Evolutionary conservation across 306 rosid genomes (phyloP), one percentile per base, ranked within the genome.

Genomic region (Quercus alba): DNA sequence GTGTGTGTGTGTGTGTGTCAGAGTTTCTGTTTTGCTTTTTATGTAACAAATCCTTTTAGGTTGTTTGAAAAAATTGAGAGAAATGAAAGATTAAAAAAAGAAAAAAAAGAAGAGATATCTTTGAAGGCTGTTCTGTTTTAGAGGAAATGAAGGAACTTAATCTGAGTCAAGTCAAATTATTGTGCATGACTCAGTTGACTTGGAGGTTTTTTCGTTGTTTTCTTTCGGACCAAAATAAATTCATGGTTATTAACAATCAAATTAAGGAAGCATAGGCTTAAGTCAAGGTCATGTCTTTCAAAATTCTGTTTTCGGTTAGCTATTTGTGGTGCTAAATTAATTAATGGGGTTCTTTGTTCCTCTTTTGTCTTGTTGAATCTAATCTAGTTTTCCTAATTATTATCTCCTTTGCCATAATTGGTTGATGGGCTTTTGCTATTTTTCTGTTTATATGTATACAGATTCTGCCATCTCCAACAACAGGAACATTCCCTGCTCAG

Each of bases 381-480:
- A 69, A 38, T 68, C 57, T 51, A 25, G 10, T 9, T 64, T 51
- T 80, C 44, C 6, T 72, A 56, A 52, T 8, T 70, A 41, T 58
- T 11, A 49, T 49, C 54, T 23, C 5, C 46, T 41, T 26, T 58
- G 51, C 31, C 25, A 2, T 33, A 44, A 25, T 76, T 71, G 51
- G 44, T 75, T 81, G 19, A 84, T 72, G 78, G 35, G 76, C n/a
- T 5, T 31, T 56, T 38, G 14, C 21, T 77, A 7, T 1, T 44
- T 57, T 38, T 78, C 74, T 31, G 56, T 19, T 63, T 66, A n/a
- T 66, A 21, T 78, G 5, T 21, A 41, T 64, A 18, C 81, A 91
- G 97, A 77, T 79, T 89, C 77, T 91, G 73, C 91, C 95, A 25
- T 94, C 98, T 82, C 97, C 98, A 75, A 94, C 98, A 6, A 91